A percentile compares a stretch with the other conserved stretches of the same genome.
Conservation (phyloP, 805 yeast species). For the Ogataea glucozyma region DNA sequence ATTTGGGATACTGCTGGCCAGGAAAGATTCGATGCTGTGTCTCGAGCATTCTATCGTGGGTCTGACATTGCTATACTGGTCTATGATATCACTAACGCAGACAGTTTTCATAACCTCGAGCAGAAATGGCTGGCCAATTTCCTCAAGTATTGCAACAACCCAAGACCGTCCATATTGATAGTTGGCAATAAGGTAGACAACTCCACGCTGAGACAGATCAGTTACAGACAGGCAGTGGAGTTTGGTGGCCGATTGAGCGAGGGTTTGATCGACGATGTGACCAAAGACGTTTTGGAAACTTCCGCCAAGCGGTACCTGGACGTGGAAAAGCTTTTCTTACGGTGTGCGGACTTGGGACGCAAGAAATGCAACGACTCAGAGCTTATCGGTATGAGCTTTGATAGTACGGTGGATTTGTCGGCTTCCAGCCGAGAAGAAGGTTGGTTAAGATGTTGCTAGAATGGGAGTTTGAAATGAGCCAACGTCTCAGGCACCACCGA, state of each 20-base stretch:
- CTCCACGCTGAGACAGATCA: slow-evolving; percentile 29
- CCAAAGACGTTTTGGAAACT: slow-evolving; percentile 31
- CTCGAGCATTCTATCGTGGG: slow-evolving; percentile 59
- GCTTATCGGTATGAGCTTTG: slow-evolving; percentile 26
- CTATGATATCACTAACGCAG: slow-evolving; percentile 55
- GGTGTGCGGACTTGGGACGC: slow-evolving; percentile 31
- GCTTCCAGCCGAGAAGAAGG: slow-evolving; percentile 2
- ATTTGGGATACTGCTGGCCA: slow-evolving; percentile 96
- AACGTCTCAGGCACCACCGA: too few relatives aligned
- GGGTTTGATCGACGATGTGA: slow-evolving; percentile 27
- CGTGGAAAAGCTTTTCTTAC: slow-evolving; percentile 29
- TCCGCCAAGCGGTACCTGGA: slow-evolving; percentile 31
- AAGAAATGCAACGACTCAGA: slow-evolving; percentile 19
- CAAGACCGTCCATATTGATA: slow-evolving; percentile 47
- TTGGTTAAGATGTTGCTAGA: slow-evolving; percentile 18
- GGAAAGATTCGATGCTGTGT: slow-evolving; percentile 75
- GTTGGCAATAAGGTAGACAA: slow-evolving; percentile 56
- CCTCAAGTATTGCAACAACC: slow-evolving; percentile 47
- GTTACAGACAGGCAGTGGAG: slow-evolving; percentile 35
- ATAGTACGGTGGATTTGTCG: slow-evolving; percentile 27
- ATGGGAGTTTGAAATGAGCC: too few relatives aligned
- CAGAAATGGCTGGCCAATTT: slow-evolving; percentile 48
- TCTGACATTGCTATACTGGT: slow-evolving; percentile 56
- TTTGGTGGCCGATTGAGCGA: slow-evolving; percentile 25
- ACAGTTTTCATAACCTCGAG: slow-evolving; percentile 46